Conservation (phyloP, 495 filamentous ascomycete species). For the Pyrenopolyporus hunteri region DNA sequence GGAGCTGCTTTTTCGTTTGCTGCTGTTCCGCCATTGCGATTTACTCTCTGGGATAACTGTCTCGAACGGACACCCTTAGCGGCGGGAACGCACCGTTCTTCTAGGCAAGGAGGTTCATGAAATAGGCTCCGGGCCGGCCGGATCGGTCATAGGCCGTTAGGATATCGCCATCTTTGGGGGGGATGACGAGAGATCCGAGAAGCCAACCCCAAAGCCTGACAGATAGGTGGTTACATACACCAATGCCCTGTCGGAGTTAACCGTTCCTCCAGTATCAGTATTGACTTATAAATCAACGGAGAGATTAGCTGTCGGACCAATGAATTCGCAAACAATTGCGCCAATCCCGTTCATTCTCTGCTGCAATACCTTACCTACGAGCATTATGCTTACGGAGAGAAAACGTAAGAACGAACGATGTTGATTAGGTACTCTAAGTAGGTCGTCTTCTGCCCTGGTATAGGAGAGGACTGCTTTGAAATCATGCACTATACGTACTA, state of each 20-base stretch:
- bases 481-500: not conserved
- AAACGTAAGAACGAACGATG: not conserved
- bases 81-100: constrained; percentile 4
- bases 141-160: constrained; percentile 21
- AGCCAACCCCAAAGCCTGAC: constrained; percentile 18
- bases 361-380: not conserved
- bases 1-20: constrained; percentile 49
- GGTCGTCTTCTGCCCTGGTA: not conserved
- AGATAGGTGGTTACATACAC: not conserved
- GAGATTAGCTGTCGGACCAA: not conserved
- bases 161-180: constrained; percentile 38
- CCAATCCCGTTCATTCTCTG: not conserved
- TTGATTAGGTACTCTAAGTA: not conserved
- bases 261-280: constrained; percentile 14
- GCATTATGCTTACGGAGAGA: not conserved
- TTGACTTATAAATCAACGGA: constrained; percentile 30
- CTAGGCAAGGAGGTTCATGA: constrained; percentile 15
- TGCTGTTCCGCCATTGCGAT: constrained; percentile 30
- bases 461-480: not conserved
- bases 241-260: constrained; percentile 1
- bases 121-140: constrained; percentile 12
- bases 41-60: not conserved
- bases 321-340: not conserved
- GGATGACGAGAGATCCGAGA: constrained; percentile 30
- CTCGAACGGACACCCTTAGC: not conserved